Evolutionary conservation across 805 yeast genomes (phyloP), one percentile per base, ranked within the genome.

Genomic region (Saccharomycopsis sp.): DNA sequence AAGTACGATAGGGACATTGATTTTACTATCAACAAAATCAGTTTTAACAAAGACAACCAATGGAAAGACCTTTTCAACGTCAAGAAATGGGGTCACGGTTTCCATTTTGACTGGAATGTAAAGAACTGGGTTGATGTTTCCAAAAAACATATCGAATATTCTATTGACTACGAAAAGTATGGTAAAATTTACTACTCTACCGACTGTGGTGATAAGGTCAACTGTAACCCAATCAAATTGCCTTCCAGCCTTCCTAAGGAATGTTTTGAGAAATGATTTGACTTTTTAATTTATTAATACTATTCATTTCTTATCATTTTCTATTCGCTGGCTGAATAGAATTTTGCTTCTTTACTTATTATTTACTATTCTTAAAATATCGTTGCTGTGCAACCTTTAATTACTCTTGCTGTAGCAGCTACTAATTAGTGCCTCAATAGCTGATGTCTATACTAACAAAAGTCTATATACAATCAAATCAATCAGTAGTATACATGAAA

Each of bases 401-500:
- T 29, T 29, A 5, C 12, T 7, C 38, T 12, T 29, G 5, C 38
- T 29, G 38, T 29, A 7, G 5, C 38, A 29, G 12, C 12, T 29
- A 29, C n/a, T n/a, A n/a, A n/a, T n/a, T n/a, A n/a, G n/a, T n/a
- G n/a, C n/a, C n/a, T n/a, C n/a, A n/a, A n/a, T n/a, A n/a, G n/a
- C n/a, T n/a, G n/a, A n/a, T n/a, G n/a, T n/a, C n/a, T n/a, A n/a
- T n/a, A n/a, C n/a, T n/a, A 29, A 12, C 12, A 29, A 29, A 29
- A 7, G 5, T 29, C 5, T 44, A 12, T 44, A 17, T 17, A 44
- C 8, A 44, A 17, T 44, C 49, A 17, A 35, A 17, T 44, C 12
- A 44, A 44, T 50, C 34, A 20, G 41, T 41, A 7, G 62, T 78
- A 52, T 75, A 76, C 74, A 84, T 75, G 63, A 87, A 88, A 22